Evolutionary conservation across 2,329 filamentous ascomycete species (phyloP), one percentile per base, ranked within the genome.

Genomic region (Mollisia scopiformis): DNA sequence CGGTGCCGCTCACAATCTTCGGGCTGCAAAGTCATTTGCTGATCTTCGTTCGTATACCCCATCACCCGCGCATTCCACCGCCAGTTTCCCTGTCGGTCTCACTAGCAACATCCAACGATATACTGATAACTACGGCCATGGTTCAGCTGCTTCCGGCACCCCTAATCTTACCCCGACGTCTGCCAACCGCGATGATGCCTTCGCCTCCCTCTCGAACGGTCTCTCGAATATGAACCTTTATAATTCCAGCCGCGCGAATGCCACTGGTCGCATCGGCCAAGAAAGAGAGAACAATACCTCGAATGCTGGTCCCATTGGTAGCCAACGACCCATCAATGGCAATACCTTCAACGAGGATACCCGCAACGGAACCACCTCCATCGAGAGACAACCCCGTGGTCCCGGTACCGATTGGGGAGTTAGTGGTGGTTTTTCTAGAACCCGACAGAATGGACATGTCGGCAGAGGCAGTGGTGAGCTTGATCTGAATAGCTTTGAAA

Each of bases 41-140:
- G 95, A 99, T 74, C 80, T 99, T 65, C 90, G 94, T 66, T 96
- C 93, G 1, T 97, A 96, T 78, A 97, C 93, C 16, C 94, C 94
- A 11, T 98, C 94, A 69, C 94, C 95, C 6, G 94, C 91, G 2
- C 89, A 89, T 7, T 97, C 95, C 13, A 92, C 92, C 19, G 92
- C 92, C 6, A 96, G 92, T 79, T 97, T 96, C 74, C 88, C 92
- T 58, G 86, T 86, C 65, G 85, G 83, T 62, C 79, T 92, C 53
- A 81, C 82, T 70, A 82, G 84, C 65, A 88, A 88, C 68, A 84
- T 87, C 57, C 79, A 84, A 49, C 83, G 86, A 57, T 84, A 88
- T 65, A 68, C 72, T 64, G 83, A 84, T 63, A 83, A 84, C 54
- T 68, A 71, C 57, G 68, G 86, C 61, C 84, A 88, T 67, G 80